Base-by-base conservation (phyloP, 352 stramenopile species). In the Globisporangium radiosum region DNA sequence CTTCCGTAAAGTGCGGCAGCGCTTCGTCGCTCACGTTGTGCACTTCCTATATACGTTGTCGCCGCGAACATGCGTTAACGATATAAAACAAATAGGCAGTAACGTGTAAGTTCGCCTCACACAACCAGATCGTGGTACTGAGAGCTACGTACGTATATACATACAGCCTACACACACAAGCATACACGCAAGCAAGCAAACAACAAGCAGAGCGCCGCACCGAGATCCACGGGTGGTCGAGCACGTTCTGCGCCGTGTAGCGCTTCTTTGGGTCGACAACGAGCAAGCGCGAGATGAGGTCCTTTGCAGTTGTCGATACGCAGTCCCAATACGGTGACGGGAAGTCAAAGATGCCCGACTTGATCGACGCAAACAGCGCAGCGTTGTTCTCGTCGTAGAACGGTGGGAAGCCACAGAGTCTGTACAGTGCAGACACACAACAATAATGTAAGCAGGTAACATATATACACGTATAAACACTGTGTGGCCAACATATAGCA, bases 381-480 rank as follows among this genome's bases (percentile, higher is more conserved):
- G 81, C 79, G 56, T 94, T 96, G 75, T 96, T 89, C 52, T 97
- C 90, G 63, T 97, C 87, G 72, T 98, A 97, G 72, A 99, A 99
- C 2, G 97, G 97, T 38, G 96, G 96, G 52, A 96, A 97, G 5
- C 97, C 97, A 56, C 88, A 98, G 25, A 93, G 57, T 33, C 68
- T 54, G 96, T 58, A 90, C 55, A 52, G 6, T 37, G 37, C 52
- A 38, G 13, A 43, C 17, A n/a, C 37, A 52, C 40, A 0, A 47
- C 19, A 6, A 11, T 6, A 36, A 13, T 33, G 47, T 50, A 3
- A 38, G n/a, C 52, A 47, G 15, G 47, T 47, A 51, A 3, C n/a
- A n/a, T 4, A 19, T 42, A 9, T n/a, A 38, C 52, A 58, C 58
- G 15, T 50, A 25, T 2, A 25, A 25, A 1, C 19, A 25, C 19